Percentiles rank a stretch among this genome's conserved stretches.
Evolutionary conservation across 768 basidiomycete genomes (phyloP).

Genomic region (Trichaptum fuscoviolaceum): DNA sequence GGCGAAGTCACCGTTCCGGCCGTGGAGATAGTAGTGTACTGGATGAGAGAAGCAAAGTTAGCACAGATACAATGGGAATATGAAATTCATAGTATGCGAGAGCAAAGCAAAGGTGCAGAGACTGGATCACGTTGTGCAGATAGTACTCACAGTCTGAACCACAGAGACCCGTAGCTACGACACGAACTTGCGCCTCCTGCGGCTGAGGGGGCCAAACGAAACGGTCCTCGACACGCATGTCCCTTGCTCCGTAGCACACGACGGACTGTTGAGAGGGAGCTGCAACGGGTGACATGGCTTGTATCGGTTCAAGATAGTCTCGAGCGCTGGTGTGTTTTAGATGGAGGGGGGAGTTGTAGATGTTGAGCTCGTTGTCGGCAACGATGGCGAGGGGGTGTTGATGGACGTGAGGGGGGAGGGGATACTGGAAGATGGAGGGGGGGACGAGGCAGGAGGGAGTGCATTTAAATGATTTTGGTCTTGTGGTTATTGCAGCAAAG

Average conservation of each 20-base stretch:
- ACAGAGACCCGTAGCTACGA: slow-evolving; percentile 85
- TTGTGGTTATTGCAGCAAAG: neutral
- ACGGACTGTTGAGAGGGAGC: slow-evolving; percentile 60
- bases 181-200: slow-evolving; percentile 74
- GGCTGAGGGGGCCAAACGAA: slow-evolving; percentile 63
- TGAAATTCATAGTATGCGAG: neutral
- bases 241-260: slow-evolving; percentile 78
- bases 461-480: neutral
- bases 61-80: neutral
- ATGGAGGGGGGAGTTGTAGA: neutral
- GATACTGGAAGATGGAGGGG: neutral
- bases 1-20: slow-evolving; percentile 89
- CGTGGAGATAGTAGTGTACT: slow-evolving; percentile 92
- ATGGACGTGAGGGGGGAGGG: neutral
- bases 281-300: slow-evolving; percentile 39
- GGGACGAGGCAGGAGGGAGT: neutral
- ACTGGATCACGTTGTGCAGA: slow-evolving; percentile 7
- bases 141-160: slow-evolving; percentile 67
- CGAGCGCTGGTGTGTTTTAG: neutral
- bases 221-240: slow-evolving; percentile 77
- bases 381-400: neutral
- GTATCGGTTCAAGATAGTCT: neutral
- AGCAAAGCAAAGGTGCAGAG: neutral
- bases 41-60: slow-evolving; percentile 7
- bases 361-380: neutral